Base-by-base conservation (phyloP, 495 filamentous ascomycete genomes). In the Podospora conica region DNA sequence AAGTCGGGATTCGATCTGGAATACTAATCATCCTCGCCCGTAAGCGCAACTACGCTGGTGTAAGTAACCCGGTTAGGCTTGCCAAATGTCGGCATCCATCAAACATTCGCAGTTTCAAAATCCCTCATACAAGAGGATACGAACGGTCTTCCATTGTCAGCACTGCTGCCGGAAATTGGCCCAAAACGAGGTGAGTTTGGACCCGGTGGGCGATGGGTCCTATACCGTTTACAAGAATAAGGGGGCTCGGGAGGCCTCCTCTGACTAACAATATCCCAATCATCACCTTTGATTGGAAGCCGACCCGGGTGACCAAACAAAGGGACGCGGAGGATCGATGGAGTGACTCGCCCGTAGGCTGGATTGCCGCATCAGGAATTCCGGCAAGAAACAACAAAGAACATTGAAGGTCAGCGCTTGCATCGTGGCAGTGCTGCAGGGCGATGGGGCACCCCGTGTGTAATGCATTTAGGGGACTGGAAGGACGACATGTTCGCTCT, bases 171-270 rank as follows among this genome's bases (percentile, higher is more conserved):
- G 9, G 40, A n/a, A n/a, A 2, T n/a, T 48, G 18, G 7, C 40
- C 40, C 40, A n/a, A n/a, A 48, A 48, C 40, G 40, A 48, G 40
- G 40, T 8, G 29, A 48, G 40, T 48, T 31, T 48, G 40, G 40
- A n/a, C 15, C 40, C 40, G 40, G 40, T 48, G 40, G 40, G 11
- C 40, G 5, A 48, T 18, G 6, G 15, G 2, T 5, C 18, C 18
- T n/a, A 48, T n/a, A 48, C 40, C 40, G 40, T 48, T 48, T 48
- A 48, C 40, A 48, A 48, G 40, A 48, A 48, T n/a, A 48, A 18
- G 40, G 33, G 58, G 58, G 58, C 56, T 28, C 18, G 58, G 57
- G 58, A 59, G 58, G 58, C 58, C 58, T 59, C 58, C 57, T 27
- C 21, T 58, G 57, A 28, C 18, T 6, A 28, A 27, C 25, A 29